These are phyloP conservation scores for Pugionium dolabratum DNA, from an alignment of 345 rosid genomes.

Conservation along the genomic window DNA sequence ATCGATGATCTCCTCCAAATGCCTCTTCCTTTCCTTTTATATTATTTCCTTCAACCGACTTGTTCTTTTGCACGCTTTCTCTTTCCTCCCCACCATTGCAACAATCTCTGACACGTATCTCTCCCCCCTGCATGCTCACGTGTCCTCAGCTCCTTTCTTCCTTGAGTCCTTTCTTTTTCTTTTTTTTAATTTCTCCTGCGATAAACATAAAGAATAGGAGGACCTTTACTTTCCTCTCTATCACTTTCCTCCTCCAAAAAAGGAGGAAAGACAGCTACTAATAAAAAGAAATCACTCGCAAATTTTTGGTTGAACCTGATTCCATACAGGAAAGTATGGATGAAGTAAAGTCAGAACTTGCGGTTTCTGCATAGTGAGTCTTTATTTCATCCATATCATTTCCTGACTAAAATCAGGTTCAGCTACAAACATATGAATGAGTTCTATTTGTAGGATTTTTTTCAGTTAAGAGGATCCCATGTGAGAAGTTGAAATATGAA, in stretches of 20 bases:
- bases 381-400: neutral
- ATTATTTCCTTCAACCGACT: too few relatives aligned
- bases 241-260: conserved; percentile 5
- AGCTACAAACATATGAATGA: conserved; percentile 13
- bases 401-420: conserved; percentile 5
- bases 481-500: neutral
- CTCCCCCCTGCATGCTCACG: too few relatives aligned
- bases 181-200: too few relatives aligned
- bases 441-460: conserved; percentile 8
- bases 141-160: too few relatives aligned
- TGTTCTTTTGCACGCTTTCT: too few relatives aligned
- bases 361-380: conserved; percentile 6
- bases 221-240: too few relatives aligned
- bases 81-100: too few relatives aligned
- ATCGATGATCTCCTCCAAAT: too few relatives aligned
- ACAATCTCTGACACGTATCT: too few relatives aligned
- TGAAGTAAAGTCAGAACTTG: neutral
- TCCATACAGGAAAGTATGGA: neutral
- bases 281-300: conserved; percentile 9
- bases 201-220: too few relatives aligned
- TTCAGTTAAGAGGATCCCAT: neutral
- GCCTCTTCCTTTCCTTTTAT: too few relatives aligned
- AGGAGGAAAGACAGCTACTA: conserved; percentile 12
- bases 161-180: too few relatives aligned
- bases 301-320: conserved; percentile 10